Evolutionary conservation across 441 rosid species (phyloP).

Genomic region (Bruguiera hainesii): DNA sequence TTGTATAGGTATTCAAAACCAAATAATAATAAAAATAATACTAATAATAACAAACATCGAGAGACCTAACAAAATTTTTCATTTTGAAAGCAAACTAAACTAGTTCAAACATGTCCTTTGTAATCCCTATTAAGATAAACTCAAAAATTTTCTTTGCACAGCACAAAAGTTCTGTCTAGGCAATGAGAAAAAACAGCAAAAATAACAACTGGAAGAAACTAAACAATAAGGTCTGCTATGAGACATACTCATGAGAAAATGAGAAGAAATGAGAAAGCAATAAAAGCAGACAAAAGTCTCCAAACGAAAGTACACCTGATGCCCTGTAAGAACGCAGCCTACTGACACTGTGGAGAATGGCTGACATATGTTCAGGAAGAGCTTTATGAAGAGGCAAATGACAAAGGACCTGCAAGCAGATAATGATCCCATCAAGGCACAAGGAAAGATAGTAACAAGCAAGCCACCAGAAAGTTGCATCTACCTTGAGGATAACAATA

Average conservation of each 20-base stretch:
- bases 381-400: constrained; percentile 93
- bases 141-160: background rate
- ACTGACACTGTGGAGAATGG: constrained; percentile 88
- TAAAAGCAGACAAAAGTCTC: constrained; percentile 7
- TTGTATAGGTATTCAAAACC: background rate
- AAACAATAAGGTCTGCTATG: background rate
- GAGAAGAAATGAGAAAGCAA: background rate
- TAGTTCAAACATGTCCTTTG: background rate
- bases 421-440: constrained; percentile 24
- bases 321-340: constrained; percentile 69
- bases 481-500: constrained; percentile 67
- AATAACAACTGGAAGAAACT: background rate
- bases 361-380: constrained; percentile 87
- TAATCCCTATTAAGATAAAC: background rate
- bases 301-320: constrained; percentile 65
- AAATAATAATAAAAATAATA: background rate
- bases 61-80: too few species aligned
- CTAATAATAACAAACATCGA: background rate
- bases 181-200: constrained; percentile 10
- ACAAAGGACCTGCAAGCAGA: constrained; percentile 66
- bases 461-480: constrained; percentile 2
- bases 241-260: constrained; percentile 1
- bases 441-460: background rate
- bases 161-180: background rate
- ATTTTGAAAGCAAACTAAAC: too few species aligned